Conservation (phyloP, 2,329 filamentous ascomycete genomes). For the Trichoderma endophyticum region DNA sequence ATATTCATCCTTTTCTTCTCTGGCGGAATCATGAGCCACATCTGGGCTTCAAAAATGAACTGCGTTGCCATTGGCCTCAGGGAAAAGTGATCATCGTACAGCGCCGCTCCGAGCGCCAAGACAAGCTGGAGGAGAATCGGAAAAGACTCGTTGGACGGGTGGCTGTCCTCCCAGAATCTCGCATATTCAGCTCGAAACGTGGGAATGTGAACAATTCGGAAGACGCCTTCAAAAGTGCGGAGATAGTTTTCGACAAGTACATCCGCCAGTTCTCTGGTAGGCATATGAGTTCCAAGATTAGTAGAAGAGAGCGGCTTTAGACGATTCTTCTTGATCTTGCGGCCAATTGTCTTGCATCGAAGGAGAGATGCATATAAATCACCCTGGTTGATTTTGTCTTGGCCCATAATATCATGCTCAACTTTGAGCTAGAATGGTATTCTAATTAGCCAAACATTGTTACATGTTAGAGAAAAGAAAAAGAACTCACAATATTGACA, state of each 20-base stretch:
- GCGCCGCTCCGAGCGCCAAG: conserved; percentile 48
- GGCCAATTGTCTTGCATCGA: conserved; percentile 41
- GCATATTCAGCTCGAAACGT: conserved; percentile 55
- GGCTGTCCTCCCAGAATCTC: conserved; percentile 45
- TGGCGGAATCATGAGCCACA: conserved; percentile 46
- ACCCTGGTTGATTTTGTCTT: conserved; percentile 27
- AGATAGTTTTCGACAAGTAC: conserved; percentile 53
- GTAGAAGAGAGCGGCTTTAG: conserved; percentile 34
- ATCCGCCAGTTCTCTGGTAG: conserved; percentile 43
- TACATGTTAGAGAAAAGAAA: background rate
- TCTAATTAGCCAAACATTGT: background rate
- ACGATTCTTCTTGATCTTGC: conserved; percentile 42
- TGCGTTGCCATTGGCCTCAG: conserved; percentile 42
- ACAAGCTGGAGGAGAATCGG: conserved; percentile 52
- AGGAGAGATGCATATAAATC: conserved; percentile 34
- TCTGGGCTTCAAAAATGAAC: conserved; percentile 53
- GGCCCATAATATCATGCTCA: conserved; percentile 28
- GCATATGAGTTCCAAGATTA: conserved; percentile 40
- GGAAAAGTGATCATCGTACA: conserved; percentile 45
- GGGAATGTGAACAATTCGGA: conserved; percentile 56
- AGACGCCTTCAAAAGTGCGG: conserved; percentile 53
- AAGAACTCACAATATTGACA: conserved; percentile 38
- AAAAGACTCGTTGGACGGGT: conserved; percentile 41
- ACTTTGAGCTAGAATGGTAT: conserved; percentile 28
- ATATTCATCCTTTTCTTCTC: conserved; percentile 51